Base-by-base conservation (phyloP, 2,329 filamentous ascomycete species). In the Fusarium luffae region DNA sequence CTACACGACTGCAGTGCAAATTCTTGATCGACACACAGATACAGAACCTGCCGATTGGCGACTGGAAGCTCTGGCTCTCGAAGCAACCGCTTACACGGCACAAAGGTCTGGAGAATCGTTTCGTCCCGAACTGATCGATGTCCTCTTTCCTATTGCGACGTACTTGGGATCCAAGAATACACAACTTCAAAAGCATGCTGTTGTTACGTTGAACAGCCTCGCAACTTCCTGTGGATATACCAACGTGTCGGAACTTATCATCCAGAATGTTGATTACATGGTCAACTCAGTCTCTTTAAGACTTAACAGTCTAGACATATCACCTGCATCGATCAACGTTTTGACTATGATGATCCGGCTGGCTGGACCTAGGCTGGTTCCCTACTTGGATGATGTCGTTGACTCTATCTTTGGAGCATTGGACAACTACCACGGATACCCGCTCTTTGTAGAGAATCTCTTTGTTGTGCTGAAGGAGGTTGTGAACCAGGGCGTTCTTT, bases 391-490 rank as follows among this genome's bases (percentile, higher is more conserved):
- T 75, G 96, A 99, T 76, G 88, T 97, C 1, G 90, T 98, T 5
- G 92, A 90, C 7, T 95, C 93, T 1, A 93, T 99, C 41, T 98
- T 99, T 78, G 92, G 92, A 0, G 93, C 94, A 0, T 82, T 99
- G n/a, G 94, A 98, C 71, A 93, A 93, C 74, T 99, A 96, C 74
- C 96, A 99, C 74, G 96, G 96, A 3, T 98, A 99, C 77, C 90
- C 93, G 1, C 82, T 86, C 19, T 89, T 99, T 59, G 94, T 97
- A 1, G 93, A 97, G 76, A 87, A 90, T 47, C 83, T 99, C 8
- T 99, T 98, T 77, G 84, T 88, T 3, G 93, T 97, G 0, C 82
- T 99, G 7, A 90, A 89, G 56, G 92, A 93, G 63, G 89, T 98
- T 59, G 93, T 96, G 13, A 89, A 93, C 55, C 93, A 97, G 80